Base-by-base conservation (phyloP, 495 filamentous ascomycete species). In the Neurospora tetrasperma region DNA sequence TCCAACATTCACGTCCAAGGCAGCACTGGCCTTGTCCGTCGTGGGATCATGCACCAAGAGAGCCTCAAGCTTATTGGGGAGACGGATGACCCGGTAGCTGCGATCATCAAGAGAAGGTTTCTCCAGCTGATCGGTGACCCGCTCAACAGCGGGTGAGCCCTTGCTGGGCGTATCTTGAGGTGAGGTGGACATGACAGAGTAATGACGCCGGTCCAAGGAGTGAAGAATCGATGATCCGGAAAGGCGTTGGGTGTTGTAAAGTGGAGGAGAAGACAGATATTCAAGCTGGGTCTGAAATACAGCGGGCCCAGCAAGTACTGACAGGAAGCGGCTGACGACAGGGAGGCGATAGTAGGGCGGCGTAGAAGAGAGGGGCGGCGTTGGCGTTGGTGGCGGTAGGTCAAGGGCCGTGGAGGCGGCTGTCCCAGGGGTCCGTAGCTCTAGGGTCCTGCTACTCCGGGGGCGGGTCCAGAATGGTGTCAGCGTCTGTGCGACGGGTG, bases 1-100 rank as follows among this genome's bases (percentile, higher is more conserved):
- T 40, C 96, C 96, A 10, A 96, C 96, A 82, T 97, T 94, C 78
- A 98, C 94, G 81, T 98, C 96, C 79, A 98, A 88, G 42, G 94
- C 93, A 27, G 94, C 96, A 77, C 93, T 95, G 73, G 94, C 94
- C 86, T 98, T 99, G 84, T 99, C 96, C 5, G 95, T 97, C 69
- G 97, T 92, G 7, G 92, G 89, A 81, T 99, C 96, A 81, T 98
- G 96, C 42, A 98, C 96, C 48, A 99, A 82, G 6, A 98, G 87
- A 23, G 89, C 96, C 84, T 99, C 96, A n/a, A 99, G 89, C 82
- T 94, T 83, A 80, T 98, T 99, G 5, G 89, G 84, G 62, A 99
- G 84, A 72, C 88, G 87, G 74, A 98, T 90, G 76, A 99, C 94
- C 42, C 94, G 87, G 79, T 99, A 99, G 3, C 87, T 88, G 23